phyloP scores from a whole-genome alignment of 2,329 filamentous ascomycete species.

The Hypoxylon sp. region DNA sequence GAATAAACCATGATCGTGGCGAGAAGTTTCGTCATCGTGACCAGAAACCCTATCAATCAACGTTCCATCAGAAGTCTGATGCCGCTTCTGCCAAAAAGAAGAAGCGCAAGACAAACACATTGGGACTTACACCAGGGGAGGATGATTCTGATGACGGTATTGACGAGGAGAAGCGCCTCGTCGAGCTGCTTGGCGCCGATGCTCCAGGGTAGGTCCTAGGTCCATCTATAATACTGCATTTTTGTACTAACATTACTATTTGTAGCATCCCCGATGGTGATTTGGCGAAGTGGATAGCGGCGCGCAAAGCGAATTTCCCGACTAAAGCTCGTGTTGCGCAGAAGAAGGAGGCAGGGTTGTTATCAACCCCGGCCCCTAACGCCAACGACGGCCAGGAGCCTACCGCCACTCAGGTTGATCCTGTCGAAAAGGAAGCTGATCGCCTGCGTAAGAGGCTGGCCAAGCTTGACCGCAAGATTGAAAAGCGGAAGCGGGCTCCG shows the following conservation, averaged over 20 bases:
- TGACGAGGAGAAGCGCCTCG: conserved; percentile 76
- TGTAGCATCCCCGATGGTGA: conserved; percentile 70
- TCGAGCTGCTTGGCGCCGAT: conserved; percentile 69
- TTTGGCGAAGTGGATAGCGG: conserved; percentile 83
- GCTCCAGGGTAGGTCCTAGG: conserved; percentile 66
- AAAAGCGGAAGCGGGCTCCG: conserved; percentile 76
- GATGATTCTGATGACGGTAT: conserved; percentile 76
- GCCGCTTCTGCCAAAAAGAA: conserved; percentile 72
- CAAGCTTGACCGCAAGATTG: conserved; percentile 77
- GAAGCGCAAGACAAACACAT: conserved; percentile 78
- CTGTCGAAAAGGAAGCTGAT: conserved; percentile 62
- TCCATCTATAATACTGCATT: background rate
- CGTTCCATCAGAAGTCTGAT: conserved; percentile 67
- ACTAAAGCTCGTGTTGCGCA: conserved; percentile 79
- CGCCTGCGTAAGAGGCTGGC: conserved; percentile 75
- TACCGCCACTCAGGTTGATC: conserved; percentile 66
- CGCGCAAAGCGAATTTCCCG: conserved; percentile 84
- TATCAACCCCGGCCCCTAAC: conserved; percentile 68
- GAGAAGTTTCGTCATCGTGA: conserved; percentile 59
- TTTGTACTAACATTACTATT: conserved; percentile 27
- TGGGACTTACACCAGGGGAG: conserved; percentile 78
- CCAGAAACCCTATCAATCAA: conserved; percentile 53
- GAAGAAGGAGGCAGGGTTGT: conserved; percentile 68
- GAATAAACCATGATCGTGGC: conserved; percentile 58
- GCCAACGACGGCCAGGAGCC: conserved; percentile 70